These are phyloP conservation scores for Liquidambar formosana DNA, from an alignment of 164 flowering plant genomes.

Conservation along the genomic window DNA sequence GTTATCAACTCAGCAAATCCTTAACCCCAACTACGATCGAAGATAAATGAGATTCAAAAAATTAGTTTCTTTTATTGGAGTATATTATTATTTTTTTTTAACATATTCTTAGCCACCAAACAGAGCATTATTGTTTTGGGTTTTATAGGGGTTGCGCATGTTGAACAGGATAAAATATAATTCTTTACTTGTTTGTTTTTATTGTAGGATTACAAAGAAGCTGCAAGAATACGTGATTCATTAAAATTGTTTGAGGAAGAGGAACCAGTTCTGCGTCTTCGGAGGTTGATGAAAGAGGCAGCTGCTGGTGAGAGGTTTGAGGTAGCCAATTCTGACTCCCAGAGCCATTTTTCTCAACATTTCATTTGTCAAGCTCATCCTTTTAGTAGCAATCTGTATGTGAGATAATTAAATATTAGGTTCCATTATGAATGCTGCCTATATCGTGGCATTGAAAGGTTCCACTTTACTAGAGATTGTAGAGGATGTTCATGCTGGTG, in stretches of 20 bases:
- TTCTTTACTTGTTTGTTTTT: background rate
- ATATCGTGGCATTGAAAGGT: background rate
- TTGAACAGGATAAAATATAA: background rate
- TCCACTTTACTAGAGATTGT: too few species aligned
- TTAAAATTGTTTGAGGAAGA: constrained; percentile 78
- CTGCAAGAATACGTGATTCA: constrained; percentile 88
- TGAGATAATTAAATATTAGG: background rate
- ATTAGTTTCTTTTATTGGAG: too few species aligned
- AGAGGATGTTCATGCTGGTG: too few species aligned
- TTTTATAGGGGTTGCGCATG: background rate
- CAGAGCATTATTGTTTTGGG: background rate
- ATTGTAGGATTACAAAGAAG: constrained; percentile 82
- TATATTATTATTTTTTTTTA: too few species aligned
- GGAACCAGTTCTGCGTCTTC: constrained; percentile 79
- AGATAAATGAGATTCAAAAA: too few species aligned
- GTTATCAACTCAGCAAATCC: too few species aligned
- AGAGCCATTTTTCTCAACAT: background rate
- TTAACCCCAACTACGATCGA: too few species aligned
- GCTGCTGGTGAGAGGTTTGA: constrained; percentile 72
- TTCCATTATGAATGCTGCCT: background rate
- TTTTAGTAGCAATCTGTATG: background rate
- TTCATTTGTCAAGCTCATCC: background rate
- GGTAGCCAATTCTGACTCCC: constrained; percentile 40
- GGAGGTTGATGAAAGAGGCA: constrained; percentile 69
- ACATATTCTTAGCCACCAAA: background rate